Percentiles rank a stretch among this genome's conserved stretches.
Evolutionary conservation across 768 basidiomycete species (phyloP).

Genomic region (Nidularia sp.): DNA sequence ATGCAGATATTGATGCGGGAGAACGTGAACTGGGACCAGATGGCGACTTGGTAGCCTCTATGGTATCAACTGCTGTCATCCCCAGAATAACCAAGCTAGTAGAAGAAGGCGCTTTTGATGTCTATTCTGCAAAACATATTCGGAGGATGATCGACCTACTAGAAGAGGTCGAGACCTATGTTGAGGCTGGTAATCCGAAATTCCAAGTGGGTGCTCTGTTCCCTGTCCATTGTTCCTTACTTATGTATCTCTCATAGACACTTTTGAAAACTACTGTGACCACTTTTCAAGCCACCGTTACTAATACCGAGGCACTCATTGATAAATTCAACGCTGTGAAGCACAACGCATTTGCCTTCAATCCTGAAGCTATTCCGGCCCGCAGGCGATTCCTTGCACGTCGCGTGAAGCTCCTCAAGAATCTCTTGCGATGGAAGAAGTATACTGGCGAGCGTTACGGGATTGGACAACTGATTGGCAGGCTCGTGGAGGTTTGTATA

Average conservation of each 20-base stretch:
- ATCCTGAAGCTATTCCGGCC: constrained; percentile 72
- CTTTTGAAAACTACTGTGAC: constrained; percentile 50
- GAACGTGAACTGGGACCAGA: constrained; percentile 71
- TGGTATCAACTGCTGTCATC: constrained; percentile 80
- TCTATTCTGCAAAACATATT: constrained; percentile 66
- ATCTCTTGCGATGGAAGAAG: constrained; percentile 74
- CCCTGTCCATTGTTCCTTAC: background rate
- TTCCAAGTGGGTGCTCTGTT: constrained; percentile 46
- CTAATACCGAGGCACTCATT: constrained; percentile 45
- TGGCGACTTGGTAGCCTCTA: constrained; percentile 82
- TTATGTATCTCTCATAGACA: constrained; percentile 30
- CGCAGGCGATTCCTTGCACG: constrained; percentile 66
- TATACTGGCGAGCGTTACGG: constrained; percentile 60
- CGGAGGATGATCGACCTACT: constrained; percentile 65
- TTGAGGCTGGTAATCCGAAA: constrained; percentile 60
- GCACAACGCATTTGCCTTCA: constrained; percentile 44
- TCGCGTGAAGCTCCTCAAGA: constrained; percentile 67
- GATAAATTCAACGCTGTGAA: constrained; percentile 40
- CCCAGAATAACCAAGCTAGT: constrained; percentile 71
- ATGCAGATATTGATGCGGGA: constrained; percentile 30
- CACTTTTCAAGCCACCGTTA: constrained; percentile 52
- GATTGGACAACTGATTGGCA: constrained; percentile 47
- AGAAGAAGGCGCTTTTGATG: constrained; percentile 78
- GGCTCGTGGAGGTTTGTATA: constrained; percentile 56
- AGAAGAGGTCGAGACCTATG: constrained; percentile 77